These are phyloP conservation scores for Sporothrix globosa DNA, from an alignment of 2,329 filamentous ascomycete genomes.

Conservation along the genomic window DNA sequence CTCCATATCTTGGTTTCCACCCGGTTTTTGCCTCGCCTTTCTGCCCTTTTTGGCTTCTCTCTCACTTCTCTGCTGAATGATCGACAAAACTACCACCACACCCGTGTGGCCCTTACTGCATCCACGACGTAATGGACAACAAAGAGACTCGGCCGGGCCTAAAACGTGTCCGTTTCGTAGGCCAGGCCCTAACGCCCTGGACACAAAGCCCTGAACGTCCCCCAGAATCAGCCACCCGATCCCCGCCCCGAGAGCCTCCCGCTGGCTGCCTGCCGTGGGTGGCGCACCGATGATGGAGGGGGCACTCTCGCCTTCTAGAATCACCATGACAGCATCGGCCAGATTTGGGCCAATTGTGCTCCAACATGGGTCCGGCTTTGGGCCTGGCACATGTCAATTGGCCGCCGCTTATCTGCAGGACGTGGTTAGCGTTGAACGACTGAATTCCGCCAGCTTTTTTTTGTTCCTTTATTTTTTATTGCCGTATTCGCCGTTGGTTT, in stretches of 20 bases:
- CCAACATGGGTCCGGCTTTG: neutral
- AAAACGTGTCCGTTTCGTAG: slow-evolving; percentile 15
- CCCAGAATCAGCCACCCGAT: no score
- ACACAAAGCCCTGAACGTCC: neutral
- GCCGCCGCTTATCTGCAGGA: slow-evolving; percentile 1
- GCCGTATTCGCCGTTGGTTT: neutral
- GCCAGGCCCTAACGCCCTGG: neutral
- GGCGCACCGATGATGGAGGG: neutral
- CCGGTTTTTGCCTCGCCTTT: neutral
- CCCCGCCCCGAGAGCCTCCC: no score
- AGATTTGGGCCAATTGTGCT: no score
- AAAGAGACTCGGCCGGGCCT: slow-evolving; percentile 17
- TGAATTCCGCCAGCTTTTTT: neutral
- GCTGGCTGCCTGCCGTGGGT: no score
- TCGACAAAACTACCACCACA: neutral
- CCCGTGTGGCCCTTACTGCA: neutral
- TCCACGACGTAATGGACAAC: slow-evolving; percentile 24
- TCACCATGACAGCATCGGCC: neutral
- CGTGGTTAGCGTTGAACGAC: neutral
- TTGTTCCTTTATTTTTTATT: neutral
- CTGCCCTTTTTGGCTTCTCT: neutral
- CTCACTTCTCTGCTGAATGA: neutral
- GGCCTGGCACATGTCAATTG: slow-evolving; percentile 9
- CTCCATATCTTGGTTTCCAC: no score
- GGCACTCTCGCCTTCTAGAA: slow-evolving; percentile 8